Evolutionary conservation across 164 flowering plant species (phyloP).

Genomic region (Tetrastigma voinierianum): DNA sequence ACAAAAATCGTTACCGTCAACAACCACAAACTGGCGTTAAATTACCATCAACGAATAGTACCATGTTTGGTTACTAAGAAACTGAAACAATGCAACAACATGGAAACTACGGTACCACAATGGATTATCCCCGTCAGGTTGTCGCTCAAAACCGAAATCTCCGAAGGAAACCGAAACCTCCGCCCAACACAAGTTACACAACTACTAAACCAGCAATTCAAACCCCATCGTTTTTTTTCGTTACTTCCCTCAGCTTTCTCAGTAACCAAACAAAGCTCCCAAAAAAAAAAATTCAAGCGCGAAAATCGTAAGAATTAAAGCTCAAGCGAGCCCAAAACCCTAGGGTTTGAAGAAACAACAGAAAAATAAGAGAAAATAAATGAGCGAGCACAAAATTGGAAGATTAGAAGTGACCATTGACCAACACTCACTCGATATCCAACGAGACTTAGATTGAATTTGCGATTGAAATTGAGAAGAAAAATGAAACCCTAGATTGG

Average conservation of each 20-base stretch:
- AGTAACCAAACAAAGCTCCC: not conserved
- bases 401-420: no score
- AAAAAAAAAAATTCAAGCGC: not conserved
- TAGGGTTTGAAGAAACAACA: not conserved
- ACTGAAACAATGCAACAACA: not conserved
- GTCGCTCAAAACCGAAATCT: not conserved
- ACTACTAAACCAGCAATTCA: not conserved
- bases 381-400: not conserved
- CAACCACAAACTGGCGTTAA: not conserved
- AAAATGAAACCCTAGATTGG: no score
- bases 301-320: not conserved
- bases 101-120: not conserved
- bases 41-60: not conserved
- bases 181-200: not conserved
- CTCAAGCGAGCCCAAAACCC: not conserved
- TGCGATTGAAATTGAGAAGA: no score
- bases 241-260: not conserved
- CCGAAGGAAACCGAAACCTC: not conserved
- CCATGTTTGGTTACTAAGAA: not conserved
- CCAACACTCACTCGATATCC: no score
- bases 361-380: not conserved
- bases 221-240: not conserved
- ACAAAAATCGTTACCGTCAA: not conserved
- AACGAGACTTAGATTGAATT: no score
- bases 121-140: no score